Evolutionary conservation across 345 rosid species (phyloP).

Genomic region (Populus tremula): DNA sequence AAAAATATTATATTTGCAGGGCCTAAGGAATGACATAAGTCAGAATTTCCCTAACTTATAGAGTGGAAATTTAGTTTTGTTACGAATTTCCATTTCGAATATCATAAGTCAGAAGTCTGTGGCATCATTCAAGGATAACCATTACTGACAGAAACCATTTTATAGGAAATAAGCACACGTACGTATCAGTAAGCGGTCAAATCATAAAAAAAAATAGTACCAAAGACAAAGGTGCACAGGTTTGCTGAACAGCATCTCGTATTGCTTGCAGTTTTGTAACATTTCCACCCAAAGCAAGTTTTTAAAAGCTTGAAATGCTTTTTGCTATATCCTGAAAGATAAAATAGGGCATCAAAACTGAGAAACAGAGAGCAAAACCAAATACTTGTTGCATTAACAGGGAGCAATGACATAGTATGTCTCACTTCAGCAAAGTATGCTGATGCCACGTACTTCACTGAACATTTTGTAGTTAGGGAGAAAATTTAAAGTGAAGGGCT

Average conservation of each 20-base stretch:
- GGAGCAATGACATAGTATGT: no score
- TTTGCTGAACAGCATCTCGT: conserved; percentile 49
- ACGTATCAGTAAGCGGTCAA: not conserved
- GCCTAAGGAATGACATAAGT: no score
- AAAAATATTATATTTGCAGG: no score
- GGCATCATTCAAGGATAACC: not conserved
- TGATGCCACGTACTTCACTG: no score
- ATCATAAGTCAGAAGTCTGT: not conserved
- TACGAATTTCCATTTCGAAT: no score
- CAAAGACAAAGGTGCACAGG: conserved; percentile 30
- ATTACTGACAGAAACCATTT: not conserved
- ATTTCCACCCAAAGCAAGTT: conserved; percentile 43
- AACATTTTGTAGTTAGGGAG: no score
- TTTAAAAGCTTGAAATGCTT: conserved; percentile 31
- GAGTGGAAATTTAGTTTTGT: no score
- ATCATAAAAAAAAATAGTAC: conserved; percentile 13
- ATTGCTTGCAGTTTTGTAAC: conserved; percentile 46
- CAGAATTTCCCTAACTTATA: no score
- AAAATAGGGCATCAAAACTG: not conserved
- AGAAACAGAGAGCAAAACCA: not conserved
- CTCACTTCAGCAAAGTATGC: no score
- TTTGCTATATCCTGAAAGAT: conserved; percentile 42
- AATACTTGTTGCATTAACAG: not conserved
- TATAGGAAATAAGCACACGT: not conserved
- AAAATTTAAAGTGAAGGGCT: no score